Evolutionary conservation across 2,329 filamentous ascomycete genomes (phyloP).

Genomic region (Trichoderma breve): DNA sequence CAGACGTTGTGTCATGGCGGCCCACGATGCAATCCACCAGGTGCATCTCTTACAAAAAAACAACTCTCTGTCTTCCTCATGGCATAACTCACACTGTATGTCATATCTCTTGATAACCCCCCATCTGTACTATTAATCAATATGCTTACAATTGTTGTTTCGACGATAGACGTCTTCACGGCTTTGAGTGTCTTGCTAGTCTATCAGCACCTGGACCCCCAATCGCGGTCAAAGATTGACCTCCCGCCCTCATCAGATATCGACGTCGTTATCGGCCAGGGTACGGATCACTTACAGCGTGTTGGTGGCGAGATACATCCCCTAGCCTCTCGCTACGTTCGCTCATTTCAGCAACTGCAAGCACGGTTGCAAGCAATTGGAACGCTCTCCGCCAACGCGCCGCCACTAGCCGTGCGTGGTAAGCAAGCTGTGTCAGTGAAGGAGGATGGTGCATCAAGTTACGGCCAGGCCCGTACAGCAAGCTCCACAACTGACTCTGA

Average conservation of each 20-base stretch:
- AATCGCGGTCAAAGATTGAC: not conserved
- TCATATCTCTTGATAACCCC: not conserved
- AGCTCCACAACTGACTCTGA: constrained; percentile 1
- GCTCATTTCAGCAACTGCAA: constrained; percentile 11
- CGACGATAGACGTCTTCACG: not conserved
- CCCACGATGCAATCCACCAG: constrained; percentile 6
- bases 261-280: not conserved
- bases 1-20: constrained; percentile 7
- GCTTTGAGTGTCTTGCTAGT: constrained; percentile 6
- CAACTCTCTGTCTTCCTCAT: constrained; percentile 6
- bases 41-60: constrained; percentile 5
- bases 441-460: not conserved
- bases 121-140: not conserved
- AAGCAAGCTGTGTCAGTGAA: not conserved
- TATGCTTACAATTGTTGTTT: not conserved
- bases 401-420: not conserved
- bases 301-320: constrained; percentile 13
- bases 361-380: not conserved
- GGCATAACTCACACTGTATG: constrained; percentile 16
- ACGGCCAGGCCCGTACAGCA: not conserved
- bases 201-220: constrained; percentile 4
- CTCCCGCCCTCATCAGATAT: not conserved
- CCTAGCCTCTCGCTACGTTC: constrained; percentile 7
- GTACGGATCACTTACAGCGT: not conserved
- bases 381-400: constrained; percentile 6